A percentile compares a stretch with the other conserved stretches of the same genome.
Conservation (phyloP, 2,329 filamentous ascomycete species). For the Neofusicoccum umdonicola region DNA sequence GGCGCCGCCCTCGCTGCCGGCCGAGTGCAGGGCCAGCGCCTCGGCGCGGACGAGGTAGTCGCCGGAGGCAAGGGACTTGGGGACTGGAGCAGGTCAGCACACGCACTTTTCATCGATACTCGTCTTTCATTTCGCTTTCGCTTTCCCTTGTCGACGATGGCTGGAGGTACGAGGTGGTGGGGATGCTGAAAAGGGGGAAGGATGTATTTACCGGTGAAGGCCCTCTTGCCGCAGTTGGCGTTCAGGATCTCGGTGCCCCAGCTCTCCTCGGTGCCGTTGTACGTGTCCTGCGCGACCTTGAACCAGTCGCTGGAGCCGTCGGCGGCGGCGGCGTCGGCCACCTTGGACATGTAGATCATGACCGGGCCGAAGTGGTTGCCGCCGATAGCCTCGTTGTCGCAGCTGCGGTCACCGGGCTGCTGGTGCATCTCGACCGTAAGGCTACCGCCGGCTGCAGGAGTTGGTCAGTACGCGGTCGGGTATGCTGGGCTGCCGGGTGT, state of each 20-base stretch:
- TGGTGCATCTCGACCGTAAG: slow-evolving; percentile 40
- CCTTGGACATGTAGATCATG: slow-evolving; percentile 46
- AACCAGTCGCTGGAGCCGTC: slow-evolving; percentile 64
- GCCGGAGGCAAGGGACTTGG: slow-evolving; percentile 39
- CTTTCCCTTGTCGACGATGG: slow-evolving; percentile 18
- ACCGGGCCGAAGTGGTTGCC: slow-evolving; percentile 42
- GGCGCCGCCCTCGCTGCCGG: slow-evolving; percentile 35
- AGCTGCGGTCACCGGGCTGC: slow-evolving; percentile 32
- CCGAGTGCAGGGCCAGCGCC: slow-evolving; percentile 46
- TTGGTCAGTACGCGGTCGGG: slow-evolving; percentile 19
- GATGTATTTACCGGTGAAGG: slow-evolving; percentile 37
- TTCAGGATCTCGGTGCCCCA: slow-evolving; percentile 44
- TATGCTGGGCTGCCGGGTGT: background rate
- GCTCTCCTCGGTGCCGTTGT: slow-evolving; percentile 29
- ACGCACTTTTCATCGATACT: background rate
- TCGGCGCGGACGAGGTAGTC: slow-evolving; percentile 45
- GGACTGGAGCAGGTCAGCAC: slow-evolving; percentile 34
- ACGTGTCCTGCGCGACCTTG: slow-evolving; percentile 45
- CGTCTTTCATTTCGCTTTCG: background rate
- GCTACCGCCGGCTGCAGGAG: slow-evolving; percentile 27
- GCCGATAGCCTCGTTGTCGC: slow-evolving; percentile 34
- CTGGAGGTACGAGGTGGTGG: background rate
- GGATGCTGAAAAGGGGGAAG: slow-evolving; percentile 18
- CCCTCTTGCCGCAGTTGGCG: slow-evolving; percentile 43
- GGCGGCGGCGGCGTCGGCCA: slow-evolving; percentile 33